phyloP scores from a whole-genome alignment of 2,329 filamentous ascomycete species.

The Thielaviopsis populi region DNA sequence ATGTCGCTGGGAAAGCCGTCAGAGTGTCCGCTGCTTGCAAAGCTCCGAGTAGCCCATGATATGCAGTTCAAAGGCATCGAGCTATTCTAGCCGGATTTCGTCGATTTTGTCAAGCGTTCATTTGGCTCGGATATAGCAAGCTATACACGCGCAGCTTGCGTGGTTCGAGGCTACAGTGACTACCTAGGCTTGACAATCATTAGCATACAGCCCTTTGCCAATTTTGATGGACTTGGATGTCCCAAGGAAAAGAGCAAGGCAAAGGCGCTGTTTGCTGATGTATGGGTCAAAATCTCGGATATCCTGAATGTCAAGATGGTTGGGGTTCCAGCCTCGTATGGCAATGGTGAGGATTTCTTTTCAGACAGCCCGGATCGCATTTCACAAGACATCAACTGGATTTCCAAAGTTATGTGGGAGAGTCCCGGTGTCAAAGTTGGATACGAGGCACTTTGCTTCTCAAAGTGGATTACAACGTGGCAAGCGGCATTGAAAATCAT shows the following conservation, averaged over 20 bases:
- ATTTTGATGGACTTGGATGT: slow-evolving; percentile 17
- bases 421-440: slow-evolving; percentile 16
- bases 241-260: neutral
- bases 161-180: slow-evolving; percentile 11
- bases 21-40: slow-evolving; percentile 17
- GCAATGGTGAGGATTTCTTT: slow-evolving; percentile 5
- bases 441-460: slow-evolving; percentile 20
- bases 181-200: slow-evolving; percentile 16
- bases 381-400: slow-evolving; percentile 10
- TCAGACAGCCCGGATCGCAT: slow-evolving; percentile 8
- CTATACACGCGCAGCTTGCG: slow-evolving; percentile 7
- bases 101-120: slow-evolving; percentile 5
- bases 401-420: slow-evolving; percentile 7
- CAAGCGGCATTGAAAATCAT: slow-evolving; percentile 17
- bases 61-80: slow-evolving; percentile 19
- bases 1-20: slow-evolving; percentile 19
- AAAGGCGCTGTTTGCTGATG: slow-evolving; percentile 11
- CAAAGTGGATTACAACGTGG: slow-evolving; percentile 16
- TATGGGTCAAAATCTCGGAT: slow-evolving; percentile 17
- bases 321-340: slow-evolving; percentile 18
- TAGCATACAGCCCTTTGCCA: slow-evolving; percentile 19
- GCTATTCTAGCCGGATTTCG: slow-evolving; percentile 20
- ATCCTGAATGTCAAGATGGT: slow-evolving; percentile 18
- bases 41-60: slow-evolving; percentile 16
- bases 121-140: neutral